Evolutionary conservation across 148 eudicot species (phyloP), one percentile per base, ranked within the genome.

Genomic region (Polygonum aviculare): DNA sequence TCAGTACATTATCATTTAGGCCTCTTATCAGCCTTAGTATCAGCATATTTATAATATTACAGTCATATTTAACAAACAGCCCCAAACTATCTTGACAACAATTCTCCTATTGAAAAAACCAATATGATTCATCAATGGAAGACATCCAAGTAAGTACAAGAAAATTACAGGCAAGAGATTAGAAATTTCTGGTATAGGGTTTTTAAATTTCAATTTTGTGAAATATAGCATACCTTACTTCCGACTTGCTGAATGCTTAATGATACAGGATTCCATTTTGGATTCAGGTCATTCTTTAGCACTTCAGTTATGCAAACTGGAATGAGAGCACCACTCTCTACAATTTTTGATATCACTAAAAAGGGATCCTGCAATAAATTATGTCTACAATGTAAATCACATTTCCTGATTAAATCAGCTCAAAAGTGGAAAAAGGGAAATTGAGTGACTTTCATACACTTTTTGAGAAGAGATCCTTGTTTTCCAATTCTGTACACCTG

Each of bases 281-380:
- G 99, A 77, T 84, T 81, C 47, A 87, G 83, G 76, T 96, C 90
- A 84, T 93, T 88, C 87, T 88, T 89, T 80, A 93, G 57, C 49
- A 90, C 97, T 82, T 96, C 98, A 22, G 99, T 96, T 86, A 88
- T 96, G 87, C 90, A 91, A 76, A 96, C 87, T 73, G 98, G 99
- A 82, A 93, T 74, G 59, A 83, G 52, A 39, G 76, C 63, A 60
- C 97, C 97, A 85, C 83, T 77, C 83, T 96, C 97, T 74, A 81
- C 80, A 57, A 67, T 78, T 85, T 85, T 96, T 72, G 97, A 93
- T 83, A 96, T 88, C 79, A 91, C 87, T 78, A 96, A 79, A 76
- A 96, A 88, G 15, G 99, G 95, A 79, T 96, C 99, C 99, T 96
- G 89, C 84, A 85, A 85, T 44, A 77, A 69, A 75, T 62, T 18